phyloP scores from a whole-genome alignment of 2,329 filamentous ascomycete genomes.

The Claviceps monticola region DNA sequence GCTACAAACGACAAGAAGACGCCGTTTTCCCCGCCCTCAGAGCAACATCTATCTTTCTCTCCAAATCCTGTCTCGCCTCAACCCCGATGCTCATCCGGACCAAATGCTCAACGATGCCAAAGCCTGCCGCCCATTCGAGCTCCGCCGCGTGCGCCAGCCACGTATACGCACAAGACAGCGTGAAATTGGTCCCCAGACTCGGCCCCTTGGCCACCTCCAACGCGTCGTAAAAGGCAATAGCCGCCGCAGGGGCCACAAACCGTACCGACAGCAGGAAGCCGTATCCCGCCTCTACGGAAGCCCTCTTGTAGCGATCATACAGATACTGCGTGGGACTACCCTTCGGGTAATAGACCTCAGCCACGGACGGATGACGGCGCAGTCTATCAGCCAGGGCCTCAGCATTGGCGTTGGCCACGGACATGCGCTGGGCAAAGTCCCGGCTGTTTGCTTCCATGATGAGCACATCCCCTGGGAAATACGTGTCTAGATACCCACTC shows the following conservation, averaged over 20 bases:
- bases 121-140: conserved; percentile 22
- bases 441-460: conserved; percentile 26
- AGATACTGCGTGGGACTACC: conserved; percentile 21
- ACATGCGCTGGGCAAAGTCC: conserved; percentile 22
- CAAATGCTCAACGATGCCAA: conserved; percentile 25
- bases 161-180: conserved; percentile 28
- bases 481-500: conserved; percentile 11
- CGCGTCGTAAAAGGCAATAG: conserved; percentile 33
- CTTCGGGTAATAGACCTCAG: conserved; percentile 27
- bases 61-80: conserved; percentile 15
- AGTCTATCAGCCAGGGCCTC: conserved; percentile 14
- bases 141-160: conserved; percentile 24
- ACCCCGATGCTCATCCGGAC: conserved; percentile 31
- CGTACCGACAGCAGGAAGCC: conserved; percentile 38
- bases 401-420: conserved; percentile 13
- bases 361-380: conserved; percentile 11
- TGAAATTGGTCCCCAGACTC: conserved; percentile 36
- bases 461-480: conserved; percentile 13
- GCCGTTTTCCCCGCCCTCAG: not conserved
- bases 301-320: conserved; percentile 17
- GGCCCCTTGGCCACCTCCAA: conserved; percentile 34
- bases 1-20: not conserved
- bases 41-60: not conserved
- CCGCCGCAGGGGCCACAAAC: conserved; percentile 22
- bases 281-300: conserved; percentile 24